A percentile compares a stretch with the other conserved stretches of the same genome.
Conservation (phyloP, 352 stramenopile genomes). For the Aphanomyces stellatus region DNA sequence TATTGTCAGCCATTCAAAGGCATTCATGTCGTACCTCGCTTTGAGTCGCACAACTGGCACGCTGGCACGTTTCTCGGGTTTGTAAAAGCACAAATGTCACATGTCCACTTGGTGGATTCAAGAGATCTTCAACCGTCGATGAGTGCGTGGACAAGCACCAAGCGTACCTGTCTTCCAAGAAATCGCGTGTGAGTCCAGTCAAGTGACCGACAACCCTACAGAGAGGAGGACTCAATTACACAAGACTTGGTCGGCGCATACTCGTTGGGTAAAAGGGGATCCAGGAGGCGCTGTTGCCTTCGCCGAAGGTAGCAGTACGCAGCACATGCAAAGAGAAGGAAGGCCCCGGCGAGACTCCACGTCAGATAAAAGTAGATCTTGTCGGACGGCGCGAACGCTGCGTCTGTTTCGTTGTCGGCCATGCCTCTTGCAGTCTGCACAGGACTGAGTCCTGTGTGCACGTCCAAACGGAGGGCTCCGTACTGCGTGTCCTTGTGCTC, state of each 20-base stretch:
- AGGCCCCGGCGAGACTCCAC: no score
- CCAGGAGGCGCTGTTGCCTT: no score
- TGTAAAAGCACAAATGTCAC: background rate
- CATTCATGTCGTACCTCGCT: background rate
- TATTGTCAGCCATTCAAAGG: background rate
- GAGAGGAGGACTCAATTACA: background rate
- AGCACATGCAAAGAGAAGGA: no score
- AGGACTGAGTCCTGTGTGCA: no score
- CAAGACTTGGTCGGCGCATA: background rate
- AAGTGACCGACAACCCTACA: conserved; percentile 3
- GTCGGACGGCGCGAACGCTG: no score
- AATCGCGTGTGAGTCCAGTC: background rate
- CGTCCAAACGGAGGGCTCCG: no score
- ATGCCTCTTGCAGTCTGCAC: no score
- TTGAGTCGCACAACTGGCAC: conserved; percentile 6
- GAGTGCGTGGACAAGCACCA: background rate
- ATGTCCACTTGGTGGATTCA: conserved; percentile 13
- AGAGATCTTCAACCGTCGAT: background rate
- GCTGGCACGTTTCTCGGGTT: background rate
- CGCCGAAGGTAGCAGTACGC: no score
- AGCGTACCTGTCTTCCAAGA: background rate
- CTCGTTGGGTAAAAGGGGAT: conserved; percentile 10
- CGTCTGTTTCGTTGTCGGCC: no score
- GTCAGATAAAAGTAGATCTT: no score
- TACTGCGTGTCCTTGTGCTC: no score